Conservation (phyloP, 2,329 filamentous ascomycete species). For the Aspergillus quadricinctus region DNA sequence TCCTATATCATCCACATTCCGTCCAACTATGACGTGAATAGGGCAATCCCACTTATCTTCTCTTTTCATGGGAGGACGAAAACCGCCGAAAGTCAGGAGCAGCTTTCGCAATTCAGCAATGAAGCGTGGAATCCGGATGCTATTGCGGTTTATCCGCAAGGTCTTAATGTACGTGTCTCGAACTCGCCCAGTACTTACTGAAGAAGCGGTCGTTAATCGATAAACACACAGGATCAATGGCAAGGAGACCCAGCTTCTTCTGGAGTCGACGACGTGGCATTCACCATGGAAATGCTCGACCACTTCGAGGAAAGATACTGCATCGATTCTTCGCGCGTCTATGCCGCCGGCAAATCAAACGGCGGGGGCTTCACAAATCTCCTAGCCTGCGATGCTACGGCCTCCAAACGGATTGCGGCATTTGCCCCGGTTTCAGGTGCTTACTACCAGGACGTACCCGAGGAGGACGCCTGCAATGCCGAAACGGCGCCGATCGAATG, state of each 20-base stretch:
- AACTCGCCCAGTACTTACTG: not conserved
- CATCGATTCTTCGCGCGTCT: conserved; percentile 43
- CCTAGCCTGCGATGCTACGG: conserved; percentile 44
- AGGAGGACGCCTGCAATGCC: conserved; percentile 17
- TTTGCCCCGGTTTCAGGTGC: conserved; percentile 49
- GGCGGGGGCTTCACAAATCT: conserved; percentile 49
- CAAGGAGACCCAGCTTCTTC: conserved; percentile 41
- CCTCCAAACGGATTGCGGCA: conserved; percentile 44
- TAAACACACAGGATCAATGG: conserved; percentile 29
- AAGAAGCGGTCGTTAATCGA: not conserved
- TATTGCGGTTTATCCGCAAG: conserved; percentile 45
- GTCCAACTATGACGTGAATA: conserved; percentile 32
- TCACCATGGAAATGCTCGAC: conserved; percentile 42
- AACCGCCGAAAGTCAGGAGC: conserved; percentile 35
- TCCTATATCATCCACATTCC: conserved; percentile 24
- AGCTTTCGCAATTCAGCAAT: conserved; percentile 45
- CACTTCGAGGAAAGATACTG: conserved; percentile 41
- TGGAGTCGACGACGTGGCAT: conserved; percentile 42
- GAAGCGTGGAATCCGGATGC: conserved; percentile 41
- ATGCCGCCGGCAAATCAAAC: conserved; percentile 51
- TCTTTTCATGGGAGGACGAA: conserved; percentile 46
- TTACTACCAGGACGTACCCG: conserved; percentile 33
- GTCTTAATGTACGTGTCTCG: conserved; percentile 26
- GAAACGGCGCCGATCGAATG: conserved; percentile 19
- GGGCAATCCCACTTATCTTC: conserved; percentile 41